Conservation (phyloP, 106 monocot genomes). For the Alisma plantagoaquatica region DNA sequence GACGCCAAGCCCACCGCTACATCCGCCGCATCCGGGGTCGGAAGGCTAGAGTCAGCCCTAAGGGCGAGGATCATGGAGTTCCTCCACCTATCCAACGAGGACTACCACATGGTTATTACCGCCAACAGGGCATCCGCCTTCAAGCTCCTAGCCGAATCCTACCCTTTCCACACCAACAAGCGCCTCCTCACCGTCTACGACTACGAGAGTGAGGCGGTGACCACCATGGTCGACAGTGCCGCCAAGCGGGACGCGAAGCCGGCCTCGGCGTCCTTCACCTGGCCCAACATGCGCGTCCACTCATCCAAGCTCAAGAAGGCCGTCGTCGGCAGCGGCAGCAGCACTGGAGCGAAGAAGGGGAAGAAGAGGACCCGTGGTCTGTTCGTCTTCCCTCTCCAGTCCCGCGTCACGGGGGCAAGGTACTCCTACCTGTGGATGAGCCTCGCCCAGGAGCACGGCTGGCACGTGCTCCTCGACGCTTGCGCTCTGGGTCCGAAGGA, state of each 20-base stretch:
- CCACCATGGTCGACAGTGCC: constrained; percentile 27
- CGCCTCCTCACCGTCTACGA: constrained; percentile 64
- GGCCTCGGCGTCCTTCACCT: constrained; percentile 40
- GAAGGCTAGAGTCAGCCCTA: constrained; percentile 36
- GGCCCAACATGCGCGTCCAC: constrained; percentile 57
- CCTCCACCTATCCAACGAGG: constrained; percentile 36
- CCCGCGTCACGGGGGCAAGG: constrained; percentile 52
- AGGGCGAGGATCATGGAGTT: constrained; percentile 42
- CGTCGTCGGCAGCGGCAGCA: constrained; percentile 24
- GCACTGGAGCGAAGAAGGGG: too few species aligned
- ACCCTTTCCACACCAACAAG: constrained; percentile 39
- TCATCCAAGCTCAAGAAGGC: constrained; percentile 33
- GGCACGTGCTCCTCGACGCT: constrained; percentile 62
- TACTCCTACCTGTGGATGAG: constrained; percentile 85
- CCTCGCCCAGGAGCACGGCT: constrained; percentile 58
- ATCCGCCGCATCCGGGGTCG: too few species aligned
- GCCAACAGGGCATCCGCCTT: constrained; percentile 58
- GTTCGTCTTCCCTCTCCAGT: constrained; percentile 72
- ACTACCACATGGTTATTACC: constrained; percentile 51
- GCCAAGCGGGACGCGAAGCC: constrained; percentile 32
- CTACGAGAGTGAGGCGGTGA: constrained; percentile 52
- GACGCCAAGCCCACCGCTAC: constrained; percentile 7
- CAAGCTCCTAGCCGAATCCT: constrained; percentile 59
- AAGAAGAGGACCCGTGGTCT: constrained; percentile 33
- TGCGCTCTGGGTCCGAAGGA: constrained; percentile 68